Base-by-base conservation (phyloP, 345 rosid genomes). In the Triadica sebifera region DNA sequence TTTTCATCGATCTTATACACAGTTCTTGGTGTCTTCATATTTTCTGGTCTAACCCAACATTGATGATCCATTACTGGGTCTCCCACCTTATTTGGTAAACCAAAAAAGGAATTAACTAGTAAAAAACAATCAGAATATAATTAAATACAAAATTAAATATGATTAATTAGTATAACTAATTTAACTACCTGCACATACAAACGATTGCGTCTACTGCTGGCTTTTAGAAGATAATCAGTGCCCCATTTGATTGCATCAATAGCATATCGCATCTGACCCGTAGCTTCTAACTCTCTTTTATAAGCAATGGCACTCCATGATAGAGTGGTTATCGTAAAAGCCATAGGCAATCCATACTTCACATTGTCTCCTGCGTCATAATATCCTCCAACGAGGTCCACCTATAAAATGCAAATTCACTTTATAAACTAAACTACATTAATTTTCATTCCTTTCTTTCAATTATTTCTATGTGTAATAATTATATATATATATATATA, bases 341-440 rank as follows among this genome's bases (percentile, higher is more conserved):
- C 99, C 98, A 92, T 86, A 3, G 98, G 99, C 9, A 94, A 70
- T 39, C 98, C 97, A 17, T 85, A 94, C 76, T 94, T 91, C 49
- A 94, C 91, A 62, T 94, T 92, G 85, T 92, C 95, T 46, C 98
- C 95, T 4, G 97, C 97, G 77, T 94, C 97, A 74, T 94, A 94
- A 74, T 91, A 92, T 66, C 98, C 98, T 52, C 98, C 97, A 0
- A 72, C 80, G 37, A 94, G 90, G 80, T 94, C 93, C 79, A 85
- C 85, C 98, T 92, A 58, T 6, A 45, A 17, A 53, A 8, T 43
- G 4, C 8, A 43, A 5, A 3, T 10, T 10, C 59, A 55, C 3
- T 47, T 8, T 34, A 49, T 38, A 8, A 25, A 47, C 25, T 29
- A 64, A 17, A 13, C 34, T 29, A 29, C 34, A n/a, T n/a, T n/a